phyloP scores from a whole-genome alignment of 2,329 filamentous ascomycete species.

The Fusarium sp. region DNA sequence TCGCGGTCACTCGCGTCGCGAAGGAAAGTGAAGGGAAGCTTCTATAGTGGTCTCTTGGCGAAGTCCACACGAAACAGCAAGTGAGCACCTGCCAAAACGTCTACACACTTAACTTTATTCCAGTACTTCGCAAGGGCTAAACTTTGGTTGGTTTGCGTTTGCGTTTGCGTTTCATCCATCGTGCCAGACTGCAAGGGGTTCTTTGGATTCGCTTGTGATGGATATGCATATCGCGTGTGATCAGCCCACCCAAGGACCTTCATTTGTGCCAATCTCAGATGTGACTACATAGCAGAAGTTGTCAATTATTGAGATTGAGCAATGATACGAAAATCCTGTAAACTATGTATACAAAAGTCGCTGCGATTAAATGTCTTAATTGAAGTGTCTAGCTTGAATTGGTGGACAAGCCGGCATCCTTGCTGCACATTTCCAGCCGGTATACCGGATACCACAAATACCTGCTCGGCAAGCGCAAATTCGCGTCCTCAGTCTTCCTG shows the following conservation, averaged over 20 bases:
- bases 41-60: background rate
- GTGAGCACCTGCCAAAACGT: background rate
- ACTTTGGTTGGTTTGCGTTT: background rate
- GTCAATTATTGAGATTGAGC: background rate
- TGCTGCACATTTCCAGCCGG: background rate
- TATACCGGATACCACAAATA: slow-evolving; percentile 11
- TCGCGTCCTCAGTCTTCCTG: slow-evolving; percentile 71
- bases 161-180: background rate
- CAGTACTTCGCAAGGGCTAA: background rate
- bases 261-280: background rate
- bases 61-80: background rate
- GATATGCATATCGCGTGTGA: background rate
- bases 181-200: background rate
- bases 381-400: background rate
- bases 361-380: slow-evolving; percentile 3
- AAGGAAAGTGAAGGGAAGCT: background rate
- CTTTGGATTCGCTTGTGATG: background rate
- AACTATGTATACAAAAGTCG: background rate
- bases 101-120: background rate
- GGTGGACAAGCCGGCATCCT: background rate
- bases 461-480: background rate
- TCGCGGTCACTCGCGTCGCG: background rate
- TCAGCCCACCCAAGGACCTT: background rate
- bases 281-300: background rate
- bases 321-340: background rate